A percentile compares a stretch with the other conserved stretches of the same genome.
phyloP scores from a whole-genome alignment of 2,329 filamentous ascomycete genomes.

The Fusarium subtropicale region DNA sequence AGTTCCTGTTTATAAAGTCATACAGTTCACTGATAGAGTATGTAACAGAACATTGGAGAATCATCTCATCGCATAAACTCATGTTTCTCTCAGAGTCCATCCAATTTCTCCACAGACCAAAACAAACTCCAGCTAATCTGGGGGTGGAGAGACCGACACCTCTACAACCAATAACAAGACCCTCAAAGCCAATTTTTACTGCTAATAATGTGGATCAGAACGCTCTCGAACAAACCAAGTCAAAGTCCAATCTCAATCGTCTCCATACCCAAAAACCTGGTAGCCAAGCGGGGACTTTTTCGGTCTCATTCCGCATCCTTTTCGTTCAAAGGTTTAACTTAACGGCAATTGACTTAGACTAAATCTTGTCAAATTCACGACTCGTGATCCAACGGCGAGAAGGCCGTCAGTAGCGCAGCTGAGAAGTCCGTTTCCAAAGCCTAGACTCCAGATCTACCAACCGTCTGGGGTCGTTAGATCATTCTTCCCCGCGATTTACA shows the following conservation, averaged over 20 bases:
- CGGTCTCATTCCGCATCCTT: background rate
- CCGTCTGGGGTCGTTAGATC: background rate
- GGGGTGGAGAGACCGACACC: slow-evolving; percentile 3
- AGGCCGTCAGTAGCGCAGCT: background rate
- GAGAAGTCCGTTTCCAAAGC: background rate
- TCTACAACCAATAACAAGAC: background rate
- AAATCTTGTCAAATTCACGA: background rate
- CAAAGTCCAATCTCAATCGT: background rate
- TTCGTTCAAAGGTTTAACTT: background rate
- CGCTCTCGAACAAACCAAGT: slow-evolving; percentile 13
- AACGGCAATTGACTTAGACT: background rate
- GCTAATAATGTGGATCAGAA: slow-evolving; percentile 20
- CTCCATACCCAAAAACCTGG: background rate
- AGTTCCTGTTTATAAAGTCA: background rate
- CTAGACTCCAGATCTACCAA: background rate
- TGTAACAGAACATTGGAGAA: slow-evolving; percentile 23
- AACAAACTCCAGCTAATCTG: slow-evolving; percentile 13
- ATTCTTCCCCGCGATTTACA: slow-evolving; percentile 1
- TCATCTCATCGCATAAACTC: background rate
- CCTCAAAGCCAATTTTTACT: background rate
- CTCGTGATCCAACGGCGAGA: background rate
- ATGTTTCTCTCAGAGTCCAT: background rate
- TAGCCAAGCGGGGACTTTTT: background rate
- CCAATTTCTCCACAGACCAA: slow-evolving; percentile 23
- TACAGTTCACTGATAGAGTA: background rate